Evolutionary conservation across 2,329 filamentous ascomycete genomes (phyloP), one percentile per base, ranked within the genome.

Genomic region (Aspergillus tubingensis): DNA sequence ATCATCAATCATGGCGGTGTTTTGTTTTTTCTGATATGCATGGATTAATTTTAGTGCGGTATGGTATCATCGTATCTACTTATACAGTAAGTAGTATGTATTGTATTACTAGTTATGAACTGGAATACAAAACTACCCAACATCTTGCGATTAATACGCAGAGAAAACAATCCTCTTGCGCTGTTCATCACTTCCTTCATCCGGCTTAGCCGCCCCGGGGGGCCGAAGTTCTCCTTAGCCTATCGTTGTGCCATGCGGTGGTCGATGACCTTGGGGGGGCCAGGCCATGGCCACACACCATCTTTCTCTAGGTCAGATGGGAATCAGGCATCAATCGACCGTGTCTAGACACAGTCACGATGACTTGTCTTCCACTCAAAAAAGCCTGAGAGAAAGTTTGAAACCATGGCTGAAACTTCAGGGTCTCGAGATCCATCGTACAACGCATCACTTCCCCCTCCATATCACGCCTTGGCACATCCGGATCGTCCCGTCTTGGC

Each of bases 401-500:
- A 44, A 44, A 44, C 41, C 19, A 23, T 19, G 41, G 41, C 41
- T 44, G 41, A 44, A 44, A 44, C 44, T 17, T 2, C 44, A 25
- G 44, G 44, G 44, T 49, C 30, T 50, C 11, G 32, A 36, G 11
- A 36, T 36, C 32, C 32, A 36, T 36, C 32, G 32, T 13, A 50
- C 47, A 50, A 50, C 47, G 8, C 47, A 50, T 30, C 47, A 30
- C 47, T 27, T 17, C 15, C 6, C 8, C 23, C 15, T 15, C 13
- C 21, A 43, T 44, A 44, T 32, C 11, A 17, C 47, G 27, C 23
- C 25, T 30, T 50, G 47, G 47, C 47, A 27, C 15, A 25, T 21
- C 60, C 63, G 65, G 66, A 54, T 64, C 59, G 62, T 64, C 61
- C 66, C 66, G 66, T 59, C 66, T 68, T 67, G 66, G 66, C 65